Conservation (phyloP, 768 basidiomycete genomes). For the Rhodocollybia butyracea region DNA sequence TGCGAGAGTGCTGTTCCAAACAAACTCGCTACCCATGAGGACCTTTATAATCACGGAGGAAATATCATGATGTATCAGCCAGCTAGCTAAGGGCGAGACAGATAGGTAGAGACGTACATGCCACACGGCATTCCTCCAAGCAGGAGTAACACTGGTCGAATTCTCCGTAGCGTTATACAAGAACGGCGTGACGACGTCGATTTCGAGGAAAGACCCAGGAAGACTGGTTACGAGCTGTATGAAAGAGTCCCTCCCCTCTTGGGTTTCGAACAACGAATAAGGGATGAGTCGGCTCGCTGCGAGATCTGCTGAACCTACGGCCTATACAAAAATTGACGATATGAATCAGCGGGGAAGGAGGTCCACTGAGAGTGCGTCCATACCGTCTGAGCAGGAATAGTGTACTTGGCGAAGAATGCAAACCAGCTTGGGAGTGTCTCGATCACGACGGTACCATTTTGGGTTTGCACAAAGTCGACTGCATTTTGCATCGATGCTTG, state of each 20-base stretch:
- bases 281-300: too few species aligned
- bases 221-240: too few species aligned
- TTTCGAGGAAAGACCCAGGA: too few species aligned
- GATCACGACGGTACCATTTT: constrained; percentile 25
- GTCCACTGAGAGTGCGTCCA: too few species aligned
- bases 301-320: too few species aligned
- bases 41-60: neutral
- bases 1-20: neutral
- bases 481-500: constrained; percentile 22
- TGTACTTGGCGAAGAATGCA: constrained; percentile 28
- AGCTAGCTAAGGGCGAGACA: constrained; percentile 9
- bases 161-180: constrained; percentile 11
- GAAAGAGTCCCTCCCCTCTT: too few species aligned
- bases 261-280: too few species aligned
- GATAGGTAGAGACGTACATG: constrained; percentile 14
- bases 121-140: constrained; percentile 18
- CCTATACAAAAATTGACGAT: too few species aligned
- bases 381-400: constrained; percentile 20
- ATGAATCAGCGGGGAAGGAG: too few species aligned
- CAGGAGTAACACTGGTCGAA: constrained; percentile 13
- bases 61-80: neutral
- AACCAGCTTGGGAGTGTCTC: constrained; percentile 27
- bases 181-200: too few species aligned
- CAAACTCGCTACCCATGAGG: neutral
- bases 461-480: constrained; percentile 22